Conservation (phyloP, 1,284 basidiomycete genomes). For the Acaromyces ingoldii region DNA sequence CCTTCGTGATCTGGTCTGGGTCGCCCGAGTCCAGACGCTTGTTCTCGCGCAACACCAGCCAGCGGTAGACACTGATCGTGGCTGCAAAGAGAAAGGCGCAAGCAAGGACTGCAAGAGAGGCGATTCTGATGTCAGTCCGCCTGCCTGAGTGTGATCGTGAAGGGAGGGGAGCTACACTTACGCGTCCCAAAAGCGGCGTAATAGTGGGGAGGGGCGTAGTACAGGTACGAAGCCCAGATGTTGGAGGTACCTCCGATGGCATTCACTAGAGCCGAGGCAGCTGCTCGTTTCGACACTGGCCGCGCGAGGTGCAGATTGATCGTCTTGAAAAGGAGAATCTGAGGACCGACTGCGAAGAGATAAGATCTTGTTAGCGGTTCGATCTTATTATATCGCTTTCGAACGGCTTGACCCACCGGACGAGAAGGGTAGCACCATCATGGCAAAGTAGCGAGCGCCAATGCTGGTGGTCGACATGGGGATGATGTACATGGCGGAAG, state of each 20-base stretch:
- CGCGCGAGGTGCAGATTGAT: conserved; percentile 4
- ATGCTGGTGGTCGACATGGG: conserved; percentile 15
- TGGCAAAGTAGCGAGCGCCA: conserved; percentile 24
- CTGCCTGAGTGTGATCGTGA: no score
- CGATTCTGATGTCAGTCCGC: no score
- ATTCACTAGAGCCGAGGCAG: neutral
- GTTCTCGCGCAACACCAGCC: neutral
- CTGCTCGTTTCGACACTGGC: neutral
- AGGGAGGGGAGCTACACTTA: no score
- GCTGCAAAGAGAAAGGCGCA: neutral
- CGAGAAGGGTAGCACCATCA: conserved; percentile 20
- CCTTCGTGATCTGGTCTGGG: neutral
- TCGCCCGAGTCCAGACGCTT: neutral
- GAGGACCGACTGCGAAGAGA: neutral
- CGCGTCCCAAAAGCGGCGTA: neutral
- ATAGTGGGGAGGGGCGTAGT: neutral
- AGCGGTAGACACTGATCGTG: neutral
- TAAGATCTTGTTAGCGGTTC: no score
- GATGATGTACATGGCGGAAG: conserved; percentile 37
- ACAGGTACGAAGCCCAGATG: neutral
- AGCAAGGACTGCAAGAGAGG: neutral
- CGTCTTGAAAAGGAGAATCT: conserved; percentile 3
- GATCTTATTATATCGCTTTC: no score
- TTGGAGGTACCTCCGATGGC: neutral
- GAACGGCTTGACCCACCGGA: no score